phyloP scores from a whole-genome alignment of 108 stramenopile species.

The Nannochloropsis gaditana region DNA sequence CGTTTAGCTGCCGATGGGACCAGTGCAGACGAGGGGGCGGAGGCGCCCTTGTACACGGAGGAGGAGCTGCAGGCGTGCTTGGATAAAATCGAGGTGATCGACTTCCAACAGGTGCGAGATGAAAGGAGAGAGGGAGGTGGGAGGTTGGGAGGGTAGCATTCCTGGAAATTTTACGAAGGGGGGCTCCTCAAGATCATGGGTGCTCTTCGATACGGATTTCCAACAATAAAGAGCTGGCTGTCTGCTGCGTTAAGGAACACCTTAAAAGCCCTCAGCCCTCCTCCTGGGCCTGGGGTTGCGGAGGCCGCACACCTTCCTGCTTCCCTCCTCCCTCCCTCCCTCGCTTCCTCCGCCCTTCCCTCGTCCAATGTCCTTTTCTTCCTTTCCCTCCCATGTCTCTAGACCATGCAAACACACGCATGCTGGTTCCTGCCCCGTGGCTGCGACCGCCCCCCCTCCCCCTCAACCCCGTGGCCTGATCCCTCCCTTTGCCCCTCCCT shows the following conservation, averaged over 20 bases:
- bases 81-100: slow-evolving; percentile 87
- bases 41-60: slow-evolving; percentile 68
- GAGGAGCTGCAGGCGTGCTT: slow-evolving; percentile 81
- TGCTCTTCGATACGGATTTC: neutral
- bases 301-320: too few relatives aligned
- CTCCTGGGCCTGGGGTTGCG: too few relatives aligned
- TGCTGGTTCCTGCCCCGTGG: too few relatives aligned
- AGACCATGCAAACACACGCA: too few relatives aligned
- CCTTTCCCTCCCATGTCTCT: too few relatives aligned
- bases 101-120: slow-evolving; percentile 80
- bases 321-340: too few relatives aligned
- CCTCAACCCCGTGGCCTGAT: neutral
- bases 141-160: neutral
- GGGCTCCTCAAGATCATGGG: neutral
- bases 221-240: neutral
- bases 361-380: too few relatives aligned
- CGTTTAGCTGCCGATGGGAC: slow-evolving; percentile 14
- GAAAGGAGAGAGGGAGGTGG: neutral
- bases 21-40: neutral
- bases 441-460: too few relatives aligned
- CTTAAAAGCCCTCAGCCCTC: too few relatives aligned
- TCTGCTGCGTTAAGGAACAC: too few relatives aligned
- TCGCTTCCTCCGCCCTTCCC: too few relatives aligned
- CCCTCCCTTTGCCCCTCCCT: neutral
- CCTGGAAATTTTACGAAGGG: neutral